These are phyloP conservation scores for Fraxinus pennsylvanica DNA, from an alignment of 257 asterid species.

Conservation along the genomic window DNA sequence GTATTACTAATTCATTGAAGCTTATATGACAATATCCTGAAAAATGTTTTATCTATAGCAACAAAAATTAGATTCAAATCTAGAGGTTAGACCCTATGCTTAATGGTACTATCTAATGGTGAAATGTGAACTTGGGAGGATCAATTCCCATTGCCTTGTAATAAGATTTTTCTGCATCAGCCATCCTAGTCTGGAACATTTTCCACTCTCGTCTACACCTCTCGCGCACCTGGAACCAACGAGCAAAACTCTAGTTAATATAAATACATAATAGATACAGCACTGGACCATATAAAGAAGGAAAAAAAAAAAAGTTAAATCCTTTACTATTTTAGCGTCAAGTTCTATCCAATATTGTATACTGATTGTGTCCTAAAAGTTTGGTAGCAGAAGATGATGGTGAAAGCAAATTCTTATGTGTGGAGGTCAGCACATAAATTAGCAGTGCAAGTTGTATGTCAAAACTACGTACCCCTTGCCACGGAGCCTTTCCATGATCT, in stretches of 20 bases:
- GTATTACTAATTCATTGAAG: background rate
- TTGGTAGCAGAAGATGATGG: background rate
- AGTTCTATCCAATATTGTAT: background rate
- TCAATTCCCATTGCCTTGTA: slow-evolving; percentile 52
- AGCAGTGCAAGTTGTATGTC: background rate
- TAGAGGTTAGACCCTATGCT: background rate
- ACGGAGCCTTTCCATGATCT: slow-evolving; percentile 62
- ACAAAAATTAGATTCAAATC: background rate
- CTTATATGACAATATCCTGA: background rate
- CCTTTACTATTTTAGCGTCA: background rate
- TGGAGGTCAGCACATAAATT: background rate
- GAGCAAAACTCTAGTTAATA: background rate
- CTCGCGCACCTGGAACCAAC: slow-evolving; percentile 54
- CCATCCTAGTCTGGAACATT: slow-evolving; percentile 60
- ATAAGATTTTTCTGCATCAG: slow-evolving; percentile 64
- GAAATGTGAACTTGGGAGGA: slow-evolving; percentile 36
- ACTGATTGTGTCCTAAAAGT: background rate
- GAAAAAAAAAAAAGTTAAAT: too few relatives aligned
- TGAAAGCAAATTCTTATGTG: background rate
- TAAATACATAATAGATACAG: background rate
- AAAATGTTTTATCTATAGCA: background rate
- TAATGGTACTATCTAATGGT: slow-evolving; percentile 13
- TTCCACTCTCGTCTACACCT: slow-evolving; percentile 77
- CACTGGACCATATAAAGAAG: background rate
- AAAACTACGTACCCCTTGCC: slow-evolving; percentile 67